Percentiles rank a stretch among this genome's conserved stretches.
Evolutionary conservation across 768 basidiomycete genomes (phyloP).

Genomic region (Tephrocybe sp.): DNA sequence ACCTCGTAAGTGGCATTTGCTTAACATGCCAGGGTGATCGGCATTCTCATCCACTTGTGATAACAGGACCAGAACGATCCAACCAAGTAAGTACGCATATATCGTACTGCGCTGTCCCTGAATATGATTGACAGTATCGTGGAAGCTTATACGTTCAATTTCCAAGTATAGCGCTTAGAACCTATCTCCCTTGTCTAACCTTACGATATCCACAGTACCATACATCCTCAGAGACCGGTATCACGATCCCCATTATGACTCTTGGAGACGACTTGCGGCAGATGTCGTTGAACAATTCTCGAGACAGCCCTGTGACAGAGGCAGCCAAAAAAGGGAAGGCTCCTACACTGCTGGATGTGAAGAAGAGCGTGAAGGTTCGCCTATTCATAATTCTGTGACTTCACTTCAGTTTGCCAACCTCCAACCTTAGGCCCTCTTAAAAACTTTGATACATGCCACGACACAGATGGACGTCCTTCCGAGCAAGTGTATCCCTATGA

Average conservation of each 20-base stretch:
- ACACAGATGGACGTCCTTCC: constrained; percentile 80
- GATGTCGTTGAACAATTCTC: constrained; percentile 38
- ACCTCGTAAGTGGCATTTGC: constrained; percentile 51
- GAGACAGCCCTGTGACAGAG: constrained; percentile 57
- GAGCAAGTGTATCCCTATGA: constrained; percentile 42
- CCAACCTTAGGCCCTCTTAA: constrained; percentile 59
- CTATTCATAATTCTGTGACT: not conserved
- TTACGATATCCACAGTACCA: constrained; percentile 53
- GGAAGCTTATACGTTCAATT: constrained; percentile 88
- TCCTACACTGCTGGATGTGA: constrained; percentile 81
- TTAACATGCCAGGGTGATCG: too few relatives aligned
- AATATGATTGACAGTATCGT: constrained; percentile 55
- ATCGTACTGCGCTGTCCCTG: constrained; percentile 16
- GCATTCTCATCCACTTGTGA: constrained; percentile 6
- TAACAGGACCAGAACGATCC: constrained; percentile 80
- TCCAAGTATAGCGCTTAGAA: constrained; percentile 49
- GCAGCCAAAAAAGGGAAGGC: constrained; percentile 58
- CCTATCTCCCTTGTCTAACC: not conserved
- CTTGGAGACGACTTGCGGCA: constrained; percentile 60
- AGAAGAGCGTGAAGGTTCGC: constrained; percentile 73
- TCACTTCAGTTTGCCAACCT: not conserved
- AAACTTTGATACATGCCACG: constrained; percentile 76
- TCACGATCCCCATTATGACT: constrained; percentile 69
- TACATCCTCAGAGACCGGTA: constrained; percentile 57
- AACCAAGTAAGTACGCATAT: constrained; percentile 60